Percentiles rank a stretch among this genome's conserved stretches.
These are phyloP conservation scores for Penicillium corylophilum DNA, from an alignment of 2,329 filamentous ascomycete species.

Conservation along the genomic window DNA sequence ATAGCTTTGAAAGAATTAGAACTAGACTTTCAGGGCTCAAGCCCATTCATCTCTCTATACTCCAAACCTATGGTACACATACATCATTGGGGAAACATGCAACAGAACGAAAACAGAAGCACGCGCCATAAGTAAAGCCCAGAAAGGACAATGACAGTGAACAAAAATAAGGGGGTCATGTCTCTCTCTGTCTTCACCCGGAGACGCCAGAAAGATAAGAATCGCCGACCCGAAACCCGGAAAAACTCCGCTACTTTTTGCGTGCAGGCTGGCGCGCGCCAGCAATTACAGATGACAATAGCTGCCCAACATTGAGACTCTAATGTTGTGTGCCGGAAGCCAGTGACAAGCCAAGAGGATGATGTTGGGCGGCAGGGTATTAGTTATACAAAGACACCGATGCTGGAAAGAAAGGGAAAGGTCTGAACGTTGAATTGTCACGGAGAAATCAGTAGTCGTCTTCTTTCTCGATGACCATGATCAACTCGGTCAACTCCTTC, in stretches of 20 bases:
- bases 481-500: conserved; percentile 43
- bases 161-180: conserved; percentile 4
- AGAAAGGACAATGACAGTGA: background rate
- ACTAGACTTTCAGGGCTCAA: conserved; percentile 4
- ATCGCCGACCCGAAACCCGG: conserved; percentile 9
- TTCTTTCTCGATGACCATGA: conserved; percentile 43
- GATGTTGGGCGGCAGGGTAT: conserved; percentile 21
- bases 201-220: conserved; percentile 21
- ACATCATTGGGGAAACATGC: conserved; percentile 13
- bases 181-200: conserved; percentile 16
- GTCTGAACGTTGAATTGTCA: background rate
- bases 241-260: conserved; percentile 21
- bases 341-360: background rate
- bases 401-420: conserved; percentile 10
- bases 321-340: background rate
- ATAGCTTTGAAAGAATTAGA: background rate
- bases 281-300: background rate
- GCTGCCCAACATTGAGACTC: background rate
- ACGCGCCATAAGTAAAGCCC: conserved; percentile 5
- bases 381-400: conserved; percentile 25
- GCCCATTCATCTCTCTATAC: conserved; percentile 9
- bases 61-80: conserved; percentile 20
- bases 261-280: conserved; percentile 1
- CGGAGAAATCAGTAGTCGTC: conserved; percentile 31
- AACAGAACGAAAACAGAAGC: conserved; percentile 1